phyloP scores from a whole-genome alignment of 2,329 filamentous ascomycete species.

The Truncatella angustata region DNA sequence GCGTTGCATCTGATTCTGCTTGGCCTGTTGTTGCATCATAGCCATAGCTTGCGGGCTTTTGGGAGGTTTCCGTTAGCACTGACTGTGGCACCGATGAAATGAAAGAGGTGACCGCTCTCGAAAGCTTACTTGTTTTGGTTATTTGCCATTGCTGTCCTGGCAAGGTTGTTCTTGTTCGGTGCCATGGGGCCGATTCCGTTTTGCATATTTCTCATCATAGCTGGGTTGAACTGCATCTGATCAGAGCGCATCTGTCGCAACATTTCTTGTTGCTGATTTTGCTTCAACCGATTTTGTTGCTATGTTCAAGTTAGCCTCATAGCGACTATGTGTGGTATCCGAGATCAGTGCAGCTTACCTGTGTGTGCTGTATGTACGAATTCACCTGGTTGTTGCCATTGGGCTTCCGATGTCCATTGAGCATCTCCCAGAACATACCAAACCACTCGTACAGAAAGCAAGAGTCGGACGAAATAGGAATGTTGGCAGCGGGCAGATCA shows the following conservation, averaged over 20 bases:
- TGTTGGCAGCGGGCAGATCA: slow-evolving; percentile 74
- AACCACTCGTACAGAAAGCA: slow-evolving; percentile 98
- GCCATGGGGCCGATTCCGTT: slow-evolving; percentile 60
- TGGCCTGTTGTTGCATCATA: slow-evolving; percentile 63
- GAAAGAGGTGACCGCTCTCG: too few species aligned
- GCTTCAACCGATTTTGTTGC: slow-evolving; percentile 69
- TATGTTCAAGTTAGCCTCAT: too few species aligned
- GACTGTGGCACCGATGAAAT: too few species aligned
- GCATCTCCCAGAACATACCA: slow-evolving; percentile 95
- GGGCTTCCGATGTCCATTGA: slow-evolving; percentile 72
- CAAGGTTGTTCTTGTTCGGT: slow-evolving; percentile 61
- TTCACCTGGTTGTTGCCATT: slow-evolving; percentile 62
- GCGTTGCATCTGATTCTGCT: slow-evolving; percentile 81
- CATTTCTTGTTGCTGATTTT: slow-evolving; percentile 75
- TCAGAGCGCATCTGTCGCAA: slow-evolving; percentile 69
- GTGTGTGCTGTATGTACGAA: slow-evolving; percentile 78
- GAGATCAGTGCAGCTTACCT: slow-evolving; percentile 72
- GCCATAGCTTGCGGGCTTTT: slow-evolving; percentile 66
- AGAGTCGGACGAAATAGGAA: slow-evolving; percentile 65
- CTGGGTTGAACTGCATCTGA: slow-evolving; percentile 50
- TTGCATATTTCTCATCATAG: slow-evolving; percentile 65
- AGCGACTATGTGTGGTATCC: too few species aligned
- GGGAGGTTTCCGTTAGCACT: neutral
- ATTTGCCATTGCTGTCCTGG: slow-evolving; percentile 76
- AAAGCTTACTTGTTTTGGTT: slow-evolving; percentile 68